Conservation (phyloP, 2,329 filamentous ascomycete genomes). For the Beauveria australis region DNA sequence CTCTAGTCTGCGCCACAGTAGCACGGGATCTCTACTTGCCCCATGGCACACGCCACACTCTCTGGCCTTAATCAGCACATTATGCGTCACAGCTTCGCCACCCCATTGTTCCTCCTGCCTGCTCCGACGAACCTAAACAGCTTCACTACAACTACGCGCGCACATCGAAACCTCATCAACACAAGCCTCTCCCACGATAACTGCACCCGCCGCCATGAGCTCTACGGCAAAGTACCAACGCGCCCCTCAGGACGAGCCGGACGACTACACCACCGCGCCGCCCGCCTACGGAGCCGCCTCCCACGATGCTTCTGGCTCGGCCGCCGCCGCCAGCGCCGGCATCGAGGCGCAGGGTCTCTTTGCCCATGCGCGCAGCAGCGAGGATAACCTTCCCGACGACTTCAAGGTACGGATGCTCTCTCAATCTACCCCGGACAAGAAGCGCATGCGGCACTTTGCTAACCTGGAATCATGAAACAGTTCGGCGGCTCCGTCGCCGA, state of each 20-base stretch:
- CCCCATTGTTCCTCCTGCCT: not conserved
- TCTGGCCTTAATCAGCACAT: constrained; percentile 3
- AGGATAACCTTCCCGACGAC: constrained; percentile 91
- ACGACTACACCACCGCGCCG: constrained; percentile 71
- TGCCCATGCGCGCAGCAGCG: constrained; percentile 62
- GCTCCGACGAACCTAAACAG: no score
- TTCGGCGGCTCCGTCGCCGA: constrained; percentile 91
- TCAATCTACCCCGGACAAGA: no score
- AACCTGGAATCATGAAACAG: constrained; percentile 29
- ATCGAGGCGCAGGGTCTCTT: constrained; percentile 51
- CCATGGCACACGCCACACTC: not conserved
- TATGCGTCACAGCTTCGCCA: constrained; percentile 5
- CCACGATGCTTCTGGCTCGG: constrained; percentile 15
- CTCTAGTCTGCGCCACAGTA: constrained; percentile 11
- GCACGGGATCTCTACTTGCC: constrained; percentile 8
- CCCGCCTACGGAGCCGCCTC: constrained; percentile 66
- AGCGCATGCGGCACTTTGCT: not conserved
- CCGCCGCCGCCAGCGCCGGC: constrained; percentile 37
- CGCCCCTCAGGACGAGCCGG: constrained; percentile 79
- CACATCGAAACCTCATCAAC: no score
- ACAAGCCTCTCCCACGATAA: not conserved
- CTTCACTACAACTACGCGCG: no score
- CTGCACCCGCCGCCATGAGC: constrained; percentile 44
- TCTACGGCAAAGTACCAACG: constrained; percentile 73
- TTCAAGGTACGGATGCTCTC: constrained; percentile 61